Percentiles rank a stretch among this genome's conserved stretches.
Evolutionary conservation across 78 protist species (phyloP).

Genomic region (Protostelium mycophagum): DNA sequence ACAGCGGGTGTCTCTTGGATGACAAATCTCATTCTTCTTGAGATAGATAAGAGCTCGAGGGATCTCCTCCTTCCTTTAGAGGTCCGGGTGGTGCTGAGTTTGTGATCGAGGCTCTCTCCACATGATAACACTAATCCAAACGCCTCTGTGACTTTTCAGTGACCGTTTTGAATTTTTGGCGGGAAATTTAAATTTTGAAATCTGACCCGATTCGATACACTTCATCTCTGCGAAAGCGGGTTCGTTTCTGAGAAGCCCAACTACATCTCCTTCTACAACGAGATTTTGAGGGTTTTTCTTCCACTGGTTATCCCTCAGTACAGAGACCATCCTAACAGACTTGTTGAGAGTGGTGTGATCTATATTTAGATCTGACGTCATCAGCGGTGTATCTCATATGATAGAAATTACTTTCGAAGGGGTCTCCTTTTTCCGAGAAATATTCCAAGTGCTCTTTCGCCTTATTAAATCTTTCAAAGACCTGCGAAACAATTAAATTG

Average conservation of each 20-base stretch:
- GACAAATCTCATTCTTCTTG: neutral
- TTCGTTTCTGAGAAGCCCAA: constrained; percentile 32
- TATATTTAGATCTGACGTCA: neutral
- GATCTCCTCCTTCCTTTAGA: neutral
- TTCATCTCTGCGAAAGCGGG: constrained; percentile 10
- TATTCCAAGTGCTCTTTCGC: neutral
- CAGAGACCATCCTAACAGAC: constrained; percentile 19
- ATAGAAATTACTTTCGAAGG: neutral
- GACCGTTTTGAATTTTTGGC: neutral
- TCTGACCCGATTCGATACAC: constrained; percentile 23
- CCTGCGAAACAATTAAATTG: too few species aligned
- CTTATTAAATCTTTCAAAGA: too few species aligned
- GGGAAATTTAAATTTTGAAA: too few species aligned
- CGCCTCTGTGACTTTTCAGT: neutral
- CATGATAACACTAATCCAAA: neutral
- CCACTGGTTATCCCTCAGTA: constrained; percentile 45
- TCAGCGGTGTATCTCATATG: neutral
- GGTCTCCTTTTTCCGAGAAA: neutral
- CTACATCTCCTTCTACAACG: constrained; percentile 43
- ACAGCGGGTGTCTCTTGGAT: neutral
- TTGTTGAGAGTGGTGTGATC: constrained; percentile 3
- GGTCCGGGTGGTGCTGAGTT: neutral
- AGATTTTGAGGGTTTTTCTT: constrained; percentile 35
- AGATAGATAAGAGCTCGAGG: neutral
- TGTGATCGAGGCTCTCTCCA: neutral